Conservation (phyloP, 2,329 filamentous ascomycete species). For the Tolypocladium nubicola region DNA sequence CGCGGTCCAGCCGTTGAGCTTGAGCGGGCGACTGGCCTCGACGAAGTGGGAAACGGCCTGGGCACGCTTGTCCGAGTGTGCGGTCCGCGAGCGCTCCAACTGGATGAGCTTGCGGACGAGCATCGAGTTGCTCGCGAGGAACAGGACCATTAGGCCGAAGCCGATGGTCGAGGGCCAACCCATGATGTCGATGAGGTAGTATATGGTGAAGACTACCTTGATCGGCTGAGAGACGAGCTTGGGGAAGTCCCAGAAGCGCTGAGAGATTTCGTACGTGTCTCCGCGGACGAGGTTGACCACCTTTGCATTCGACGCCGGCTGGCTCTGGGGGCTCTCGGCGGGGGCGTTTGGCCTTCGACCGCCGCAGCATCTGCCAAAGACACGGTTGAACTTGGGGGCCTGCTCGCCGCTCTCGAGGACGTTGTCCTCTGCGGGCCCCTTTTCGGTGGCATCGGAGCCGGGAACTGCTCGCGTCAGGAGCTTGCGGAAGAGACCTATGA, state of each 20-base stretch:
- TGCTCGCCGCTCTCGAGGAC: not conserved
- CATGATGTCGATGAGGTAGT: slow-evolving; percentile 59
- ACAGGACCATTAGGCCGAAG: slow-evolving; percentile 55
- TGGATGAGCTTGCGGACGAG: slow-evolving; percentile 56
- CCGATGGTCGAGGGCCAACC: slow-evolving; percentile 72
- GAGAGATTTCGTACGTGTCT: slow-evolving; percentile 73
- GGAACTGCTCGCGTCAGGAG: slow-evolving; percentile 26
- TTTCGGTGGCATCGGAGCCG: slow-evolving; percentile 26
- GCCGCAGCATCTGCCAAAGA: slow-evolving; percentile 11
- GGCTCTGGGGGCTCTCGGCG: slow-evolving; percentile 15
- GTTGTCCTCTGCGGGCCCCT: slow-evolving; percentile 13
- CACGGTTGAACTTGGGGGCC: slow-evolving; percentile 1
- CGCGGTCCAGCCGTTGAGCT: slow-evolving; percentile 28
- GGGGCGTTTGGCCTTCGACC: slow-evolving; percentile 7
- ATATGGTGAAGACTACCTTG: slow-evolving; percentile 58
- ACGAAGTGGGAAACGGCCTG: slow-evolving; percentile 80
- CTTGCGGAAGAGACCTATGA: slow-evolving; percentile 26
- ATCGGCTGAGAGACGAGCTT: slow-evolving; percentile 66
- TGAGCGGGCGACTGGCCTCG: slow-evolving; percentile 64
- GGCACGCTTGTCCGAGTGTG: slow-evolving; percentile 65
- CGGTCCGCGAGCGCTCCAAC: slow-evolving; percentile 61
- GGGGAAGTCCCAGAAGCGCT: slow-evolving; percentile 81
- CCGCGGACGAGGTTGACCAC: slow-evolving; percentile 79
- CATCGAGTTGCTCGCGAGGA: slow-evolving; percentile 58
- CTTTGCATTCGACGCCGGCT: slow-evolving; percentile 73